Conservation (phyloP, 345 rosid species). For the Hypericum perforatum region DNA sequence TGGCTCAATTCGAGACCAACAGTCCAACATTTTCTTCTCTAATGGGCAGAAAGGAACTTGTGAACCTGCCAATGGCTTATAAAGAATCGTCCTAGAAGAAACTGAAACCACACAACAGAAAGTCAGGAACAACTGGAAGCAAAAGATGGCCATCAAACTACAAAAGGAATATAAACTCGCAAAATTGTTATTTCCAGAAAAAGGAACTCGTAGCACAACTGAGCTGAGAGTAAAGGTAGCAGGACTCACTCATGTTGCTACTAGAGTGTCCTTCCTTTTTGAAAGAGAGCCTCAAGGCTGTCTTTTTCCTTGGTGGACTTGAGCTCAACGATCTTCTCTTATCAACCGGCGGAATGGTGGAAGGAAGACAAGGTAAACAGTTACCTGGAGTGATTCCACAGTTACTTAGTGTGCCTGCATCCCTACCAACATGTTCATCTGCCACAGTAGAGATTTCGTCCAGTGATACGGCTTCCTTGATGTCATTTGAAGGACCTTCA, state of each 20-base stretch:
- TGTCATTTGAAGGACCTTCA: conserved; percentile 13
- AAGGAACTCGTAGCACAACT: too few relatives aligned
- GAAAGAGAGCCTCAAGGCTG: conserved; percentile 20
- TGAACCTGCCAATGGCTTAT: conserved; percentile 5
- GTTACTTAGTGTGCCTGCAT: conserved; percentile 18
- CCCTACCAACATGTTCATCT: conserved; percentile 17
- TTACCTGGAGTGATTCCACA: conserved; percentile 26
- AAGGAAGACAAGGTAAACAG: conserved; percentile 29
- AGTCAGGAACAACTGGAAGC: neutral
- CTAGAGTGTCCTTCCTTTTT: conserved; percentile 21
- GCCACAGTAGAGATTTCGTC: conserved; percentile 40
- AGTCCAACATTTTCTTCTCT: conserved; percentile 7
- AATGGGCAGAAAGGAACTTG: conserved; percentile 8
- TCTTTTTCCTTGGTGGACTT: conserved; percentile 24
- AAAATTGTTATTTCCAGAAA: too few relatives aligned
- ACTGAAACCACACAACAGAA: neutral
- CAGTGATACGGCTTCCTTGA: conserved; percentile 38
- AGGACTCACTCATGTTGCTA: conserved; percentile 17
- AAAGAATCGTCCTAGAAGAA: conserved; percentile 1
- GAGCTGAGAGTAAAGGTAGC: neutral
- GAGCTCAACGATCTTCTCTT: conserved; percentile 24
- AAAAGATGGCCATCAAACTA: neutral
- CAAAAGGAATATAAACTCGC: neutral
- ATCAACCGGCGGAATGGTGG: conserved; percentile 16
- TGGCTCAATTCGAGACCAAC: conserved; percentile 6